Evolutionary conservation across 805 yeast species (phyloP).

Genomic region (Blastobotrys peoriensis): DNA sequence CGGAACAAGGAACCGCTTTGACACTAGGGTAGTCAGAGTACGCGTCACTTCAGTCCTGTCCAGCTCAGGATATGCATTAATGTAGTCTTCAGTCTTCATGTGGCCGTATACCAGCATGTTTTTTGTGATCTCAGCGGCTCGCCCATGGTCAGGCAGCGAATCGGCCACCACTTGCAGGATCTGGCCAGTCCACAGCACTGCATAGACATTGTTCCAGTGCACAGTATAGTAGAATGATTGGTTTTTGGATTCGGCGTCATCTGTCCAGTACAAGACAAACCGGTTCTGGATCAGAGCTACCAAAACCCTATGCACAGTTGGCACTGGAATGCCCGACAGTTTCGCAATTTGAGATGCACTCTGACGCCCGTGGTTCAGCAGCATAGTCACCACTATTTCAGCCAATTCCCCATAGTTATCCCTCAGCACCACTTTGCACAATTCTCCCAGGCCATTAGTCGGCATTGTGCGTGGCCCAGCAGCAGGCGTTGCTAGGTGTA

Average conservation of each 20-base stretch:
- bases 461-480: too few relatives aligned
- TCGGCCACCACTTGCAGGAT: slow-evolving; percentile 43
- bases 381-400: slow-evolving; percentile 49
- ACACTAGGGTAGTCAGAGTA: slow-evolving; percentile 41
- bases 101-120: slow-evolving; percentile 68
- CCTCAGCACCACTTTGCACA: slow-evolving; percentile 25
- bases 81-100: slow-evolving; percentile 49
- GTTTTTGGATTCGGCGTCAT: slow-evolving; percentile 21
- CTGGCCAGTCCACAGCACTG: slow-evolving; percentile 71
- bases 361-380: slow-evolving; percentile 65
- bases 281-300: slow-evolving; percentile 75
- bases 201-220: slow-evolving; percentile 57
- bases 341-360: slow-evolving; percentile 48
- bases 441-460: slow-evolving; percentile 19
- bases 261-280: slow-evolving; percentile 64
- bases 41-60: slow-evolving; percentile 28
- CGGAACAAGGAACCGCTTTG: slow-evolving; percentile 48
- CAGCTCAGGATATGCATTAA: slow-evolving; percentile 21
- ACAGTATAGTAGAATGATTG: slow-evolving; percentile 51
- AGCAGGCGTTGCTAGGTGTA: too few relatives aligned
- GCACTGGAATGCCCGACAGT: slow-evolving; percentile 41
- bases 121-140: slow-evolving; percentile 55
- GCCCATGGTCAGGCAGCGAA: slow-evolving; percentile 25
- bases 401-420: slow-evolving; percentile 66
- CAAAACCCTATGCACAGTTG: slow-evolving; percentile 55